Base-by-base conservation (phyloP, 176 grass and related monocot species). In the Zoysia pacifica region DNA sequence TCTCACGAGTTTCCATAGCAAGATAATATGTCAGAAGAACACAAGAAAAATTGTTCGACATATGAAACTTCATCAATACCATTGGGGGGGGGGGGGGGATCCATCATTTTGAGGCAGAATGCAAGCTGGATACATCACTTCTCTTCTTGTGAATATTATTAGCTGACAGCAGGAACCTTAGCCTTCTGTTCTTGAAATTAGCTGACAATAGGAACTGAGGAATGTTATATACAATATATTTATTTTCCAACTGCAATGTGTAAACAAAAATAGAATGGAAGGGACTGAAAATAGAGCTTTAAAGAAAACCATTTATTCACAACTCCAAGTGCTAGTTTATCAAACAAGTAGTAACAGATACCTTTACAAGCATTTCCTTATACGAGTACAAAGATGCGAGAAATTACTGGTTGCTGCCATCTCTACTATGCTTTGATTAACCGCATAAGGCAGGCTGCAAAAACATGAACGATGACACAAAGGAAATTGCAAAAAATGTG, bases 401-500 rank as follows among this genome's bases (percentile, higher is more conserved):
- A 56, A 37, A 13, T 8, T 71, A 65, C 43, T 61, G 3, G 19
- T 67, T 54, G 61, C 77, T 85, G 66, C 5, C 9, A 18, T 47
- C 11, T 77, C 40, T 48, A 67, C 37, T 73, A 65, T 78, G 67
- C 67, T 40, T 35, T 20, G 73, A 14, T 43, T 61, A 20, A 4
- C 59, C 53, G 56, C 12, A 78, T 12, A 4, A 2, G 0, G 59
- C 20, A 71, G 78, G n/a, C 58, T 73, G 81, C 74, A 83, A 51
- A 51, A 36, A 51, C 70, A 58, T 38, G 36, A 84, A 55, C 49
- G 66, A 36, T 42, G 50, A 19, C 45, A 65, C 11, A 77, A 16
- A 3, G 1, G 0, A 63, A 78, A 42, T 48, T 73, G 80, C 73
- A 82, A 43, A 50, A 35, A 35, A 51, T 71, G 49, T 37, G 43